Evolutionary conservation across 352 stramenopile species (phyloP).

Genomic region (Lagenidium sp.): DNA sequence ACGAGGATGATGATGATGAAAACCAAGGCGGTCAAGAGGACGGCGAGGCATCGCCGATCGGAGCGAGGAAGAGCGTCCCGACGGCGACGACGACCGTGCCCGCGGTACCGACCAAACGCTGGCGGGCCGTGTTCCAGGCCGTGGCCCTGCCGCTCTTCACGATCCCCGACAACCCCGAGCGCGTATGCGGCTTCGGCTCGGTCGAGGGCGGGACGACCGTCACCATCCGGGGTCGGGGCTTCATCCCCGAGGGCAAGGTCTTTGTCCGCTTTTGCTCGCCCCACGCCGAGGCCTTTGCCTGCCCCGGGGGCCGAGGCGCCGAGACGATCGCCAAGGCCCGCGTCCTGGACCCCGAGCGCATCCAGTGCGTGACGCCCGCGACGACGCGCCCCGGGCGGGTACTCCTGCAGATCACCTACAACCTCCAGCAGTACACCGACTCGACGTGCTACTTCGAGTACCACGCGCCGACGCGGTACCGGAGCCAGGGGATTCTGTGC

Average conservation of each 20-base stretch:
- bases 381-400: conserved; percentile 23
- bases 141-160: conserved; percentile 51
- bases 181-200: conserved; percentile 40
- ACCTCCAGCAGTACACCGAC: conserved; percentile 60
- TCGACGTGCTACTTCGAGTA: conserved; percentile 67
- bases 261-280: conserved; percentile 52
- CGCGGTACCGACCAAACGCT: not conserved
- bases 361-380: conserved; percentile 34
- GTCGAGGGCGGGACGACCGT: conserved; percentile 35
- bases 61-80: not conserved
- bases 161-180: conserved; percentile 26
- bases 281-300: conserved; percentile 22
- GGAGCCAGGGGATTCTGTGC: conserved; percentile 33
- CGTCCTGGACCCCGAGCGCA: conserved; percentile 41
- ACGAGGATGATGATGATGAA: not conserved
- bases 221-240: conserved; percentile 42
- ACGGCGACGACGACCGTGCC: not conserved
- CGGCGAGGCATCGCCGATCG: not conserved
- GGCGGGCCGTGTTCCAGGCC: conserved; percentile 33
- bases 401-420: conserved; percentile 54
- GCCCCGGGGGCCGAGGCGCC: conserved; percentile 8
- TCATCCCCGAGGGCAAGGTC: conserved; percentile 48
- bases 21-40: conserved; percentile 2
- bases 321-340: conserved; percentile 38
- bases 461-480: conserved; percentile 32